These are phyloP conservation scores for Metschnikowia bowlesiae DNA, from an alignment of 805 yeast species.

Conservation along the genomic window DNA sequence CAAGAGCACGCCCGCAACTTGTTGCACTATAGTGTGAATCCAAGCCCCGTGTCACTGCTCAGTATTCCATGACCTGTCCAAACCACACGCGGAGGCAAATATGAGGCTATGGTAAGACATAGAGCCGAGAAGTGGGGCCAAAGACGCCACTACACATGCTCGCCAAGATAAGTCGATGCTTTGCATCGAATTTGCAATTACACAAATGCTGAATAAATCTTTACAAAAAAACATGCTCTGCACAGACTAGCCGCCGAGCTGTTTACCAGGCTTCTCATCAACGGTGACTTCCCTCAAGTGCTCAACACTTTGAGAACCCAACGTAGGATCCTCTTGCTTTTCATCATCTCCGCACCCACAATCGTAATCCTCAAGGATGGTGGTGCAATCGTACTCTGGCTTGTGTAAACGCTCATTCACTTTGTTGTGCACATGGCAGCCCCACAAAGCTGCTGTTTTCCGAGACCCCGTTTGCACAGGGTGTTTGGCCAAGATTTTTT, in stretches of 20 bases:
- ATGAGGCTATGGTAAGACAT: background rate
- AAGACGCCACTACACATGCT: background rate
- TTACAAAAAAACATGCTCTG: background rate
- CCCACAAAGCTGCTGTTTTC: constrained; percentile 89
- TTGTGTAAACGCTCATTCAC: constrained; percentile 20
- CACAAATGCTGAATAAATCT: background rate
- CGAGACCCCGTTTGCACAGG: constrained; percentile 85
- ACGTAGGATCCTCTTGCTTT: constrained; percentile 42
- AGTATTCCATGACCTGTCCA: background rate
- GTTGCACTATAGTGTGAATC: constrained; percentile 29
- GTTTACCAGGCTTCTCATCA: constrained; percentile 44
- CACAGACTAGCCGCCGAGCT: constrained; percentile 31
- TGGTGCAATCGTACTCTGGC: constrained; percentile 76
- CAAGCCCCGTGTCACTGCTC: background rate
- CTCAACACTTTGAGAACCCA: constrained; percentile 27
- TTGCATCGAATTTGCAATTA: background rate
- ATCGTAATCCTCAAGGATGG: constrained; percentile 83
- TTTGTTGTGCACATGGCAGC: constrained; percentile 56
- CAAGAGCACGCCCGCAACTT: constrained; percentile 12
- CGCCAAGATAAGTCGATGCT: background rate
- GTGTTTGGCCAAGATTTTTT: constrained; percentile 54
- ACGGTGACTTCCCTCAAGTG: constrained; percentile 45
- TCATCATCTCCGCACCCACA: constrained; percentile 92
- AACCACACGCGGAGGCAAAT: background rate
- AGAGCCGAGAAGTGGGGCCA: no score